phyloP scores from a whole-genome alignment of 2,329 filamentous ascomycete genomes.

The Calonectria naviculata region DNA sequence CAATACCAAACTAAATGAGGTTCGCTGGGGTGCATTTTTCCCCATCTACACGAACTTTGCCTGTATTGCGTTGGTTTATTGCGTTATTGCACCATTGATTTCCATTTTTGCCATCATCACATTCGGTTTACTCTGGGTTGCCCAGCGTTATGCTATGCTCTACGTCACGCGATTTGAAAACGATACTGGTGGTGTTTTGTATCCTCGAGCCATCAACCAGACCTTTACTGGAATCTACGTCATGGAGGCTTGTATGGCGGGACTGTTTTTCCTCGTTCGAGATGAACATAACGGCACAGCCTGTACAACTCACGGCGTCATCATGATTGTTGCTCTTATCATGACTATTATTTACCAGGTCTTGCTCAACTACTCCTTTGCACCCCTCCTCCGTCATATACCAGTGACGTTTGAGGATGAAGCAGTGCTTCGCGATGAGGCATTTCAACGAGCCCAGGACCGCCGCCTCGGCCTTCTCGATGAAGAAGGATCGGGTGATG shows the following conservation, averaged over 20 bases:
- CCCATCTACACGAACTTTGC: slow-evolving; percentile 97
- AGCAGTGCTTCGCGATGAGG: slow-evolving; percentile 89
- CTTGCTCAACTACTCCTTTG: slow-evolving; percentile 84
- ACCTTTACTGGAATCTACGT: slow-evolving; percentile 95
- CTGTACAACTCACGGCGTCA: slow-evolving; percentile 81
- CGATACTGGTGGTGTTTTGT: slow-evolving; percentile 93
- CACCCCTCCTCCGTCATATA: slow-evolving; percentile 86
- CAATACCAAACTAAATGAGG: slow-evolving; percentile 80
- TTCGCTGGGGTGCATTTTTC: slow-evolving; percentile 94
- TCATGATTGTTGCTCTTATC: slow-evolving; percentile 81
- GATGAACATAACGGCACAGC: slow-evolving; percentile 64
- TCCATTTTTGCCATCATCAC: slow-evolving; percentile 94
- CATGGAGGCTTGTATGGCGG: slow-evolving; percentile 91
- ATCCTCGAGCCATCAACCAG: slow-evolving; percentile 93
- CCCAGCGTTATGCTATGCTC: slow-evolving; percentile 95
- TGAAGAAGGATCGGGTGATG: slow-evolving; percentile 56
- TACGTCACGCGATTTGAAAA: slow-evolving; percentile 91
- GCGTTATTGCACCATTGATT: slow-evolving; percentile 89
- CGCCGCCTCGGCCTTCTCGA: slow-evolving; percentile 72
- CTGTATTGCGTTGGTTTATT: slow-evolving; percentile 91
- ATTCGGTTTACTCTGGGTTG: slow-evolving; percentile 91
- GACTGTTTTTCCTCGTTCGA: slow-evolving; percentile 84
- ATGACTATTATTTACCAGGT: slow-evolving; percentile 84
- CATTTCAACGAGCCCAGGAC: slow-evolving; percentile 84
- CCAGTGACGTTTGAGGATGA: slow-evolving; percentile 97